Base-by-base conservation (phyloP, 768 basidiomycete genomes). In the Phlebiopsis gigantea region DNA sequence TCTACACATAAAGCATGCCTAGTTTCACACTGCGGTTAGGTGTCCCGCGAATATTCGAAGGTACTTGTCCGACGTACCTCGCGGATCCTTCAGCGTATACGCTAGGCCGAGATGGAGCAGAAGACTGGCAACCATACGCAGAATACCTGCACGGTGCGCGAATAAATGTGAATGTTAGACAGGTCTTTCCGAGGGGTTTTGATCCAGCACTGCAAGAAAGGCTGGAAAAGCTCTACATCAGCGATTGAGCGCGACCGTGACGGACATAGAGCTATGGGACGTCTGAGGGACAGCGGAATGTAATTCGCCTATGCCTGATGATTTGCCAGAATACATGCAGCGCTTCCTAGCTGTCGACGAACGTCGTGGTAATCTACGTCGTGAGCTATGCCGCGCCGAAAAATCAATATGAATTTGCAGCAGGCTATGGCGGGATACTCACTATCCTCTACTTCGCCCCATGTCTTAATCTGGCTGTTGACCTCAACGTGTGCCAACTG, bases 361-460 rank as follows among this genome's bases (percentile, higher is more conserved):
- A 98, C 79, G 70, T 98, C 97, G 60, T 97, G 90, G 69, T 91
- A 88, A 73, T 99, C 97, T 44, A 99, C 95, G 70, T 99, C 97
- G 67, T 98, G 97, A 14, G 97, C 96, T 99, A 70, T 39, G 49
- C 42, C 15, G 19, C n/a, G n/a, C n/a, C n/a, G n/a, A n/a, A n/a
- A n/a, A n/a, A n/a, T n/a, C n/a, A 34, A 41, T 5, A 51, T n/a
- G 26, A 30, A 29, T 48, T 49, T 42, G 57, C n/a, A n/a, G 67
- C 98, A 96, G 12, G 97, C 96, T 99, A 70, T 39, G 49, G 43
- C 15, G 19, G 31, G 21, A 31, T 28, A 78, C 97, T 77, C 66
- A 98, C 96, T 92, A 69, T 98, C 97, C 76, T 98, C 97, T 0
- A 99, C 97, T 73, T 98, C 96, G n/a, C 97, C 97, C 97, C 97